A percentile compares a stretch with the other conserved stretches of the same genome.
Evolutionary conservation across 2,329 filamentous ascomycete species (phyloP).

Genomic region (Rhynchosporium agropyri): DNA sequence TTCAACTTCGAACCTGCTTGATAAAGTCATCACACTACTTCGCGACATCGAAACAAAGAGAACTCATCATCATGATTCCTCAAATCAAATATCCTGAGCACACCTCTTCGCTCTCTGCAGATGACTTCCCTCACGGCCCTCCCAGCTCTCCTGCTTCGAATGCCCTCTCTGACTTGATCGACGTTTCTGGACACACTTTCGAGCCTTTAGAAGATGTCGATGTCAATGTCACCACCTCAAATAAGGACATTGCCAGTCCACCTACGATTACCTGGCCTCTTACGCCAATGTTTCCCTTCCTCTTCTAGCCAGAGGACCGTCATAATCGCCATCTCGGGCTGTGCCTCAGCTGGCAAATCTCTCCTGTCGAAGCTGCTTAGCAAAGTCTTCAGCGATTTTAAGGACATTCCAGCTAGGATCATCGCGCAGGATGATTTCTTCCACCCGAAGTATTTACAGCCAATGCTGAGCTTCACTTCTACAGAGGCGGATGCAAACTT

Average conservation of each 20-base stretch:
- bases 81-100: background rate
- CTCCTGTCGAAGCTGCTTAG: conserved; percentile 31
- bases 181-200: background rate
- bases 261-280: background rate
- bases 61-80: background rate
- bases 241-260: background rate
- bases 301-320: conserved; percentile 17
- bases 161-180: background rate
- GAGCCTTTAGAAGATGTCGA: background rate
- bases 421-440: conserved; percentile 37
- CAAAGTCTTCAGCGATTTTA: conserved; percentile 22
- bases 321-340: conserved; percentile 34
- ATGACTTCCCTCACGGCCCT: conserved; percentile 8
- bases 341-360: conserved; percentile 36
- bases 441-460: conserved; percentile 22
- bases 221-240: background rate
- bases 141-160: background rate
- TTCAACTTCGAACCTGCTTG: background rate
- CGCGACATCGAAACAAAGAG: background rate
- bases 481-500: conserved; percentile 18
- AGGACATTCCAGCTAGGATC: background rate
- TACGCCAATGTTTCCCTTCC: conserved; percentile 3
- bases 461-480: conserved; percentile 18
- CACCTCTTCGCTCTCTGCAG: background rate
- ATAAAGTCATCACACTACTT: background rate